phyloP scores from a whole-genome alignment of 139 green algal genomes.

The Penium margaritaceum region DNA sequence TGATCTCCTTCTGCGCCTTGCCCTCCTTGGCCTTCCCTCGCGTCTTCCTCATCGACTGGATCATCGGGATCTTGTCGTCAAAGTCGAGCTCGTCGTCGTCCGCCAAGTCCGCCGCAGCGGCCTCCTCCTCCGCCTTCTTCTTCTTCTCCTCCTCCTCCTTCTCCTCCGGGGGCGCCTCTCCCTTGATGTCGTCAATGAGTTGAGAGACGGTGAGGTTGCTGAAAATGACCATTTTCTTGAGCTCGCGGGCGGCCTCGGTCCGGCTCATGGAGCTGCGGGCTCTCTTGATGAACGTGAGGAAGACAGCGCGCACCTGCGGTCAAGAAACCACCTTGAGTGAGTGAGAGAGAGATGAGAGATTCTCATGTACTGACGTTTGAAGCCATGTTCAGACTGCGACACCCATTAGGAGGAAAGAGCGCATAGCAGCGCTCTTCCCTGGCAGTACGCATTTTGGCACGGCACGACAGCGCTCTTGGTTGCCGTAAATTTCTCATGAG shows the following conservation, averaged over 20 bases:
- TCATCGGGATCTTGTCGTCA: constrained; percentile 49
- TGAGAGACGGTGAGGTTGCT: constrained; percentile 77
- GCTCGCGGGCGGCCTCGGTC: constrained; percentile 64
- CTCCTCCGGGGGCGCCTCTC: too few species aligned
- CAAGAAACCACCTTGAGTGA: too few species aligned
- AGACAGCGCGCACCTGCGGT: constrained; percentile 43
- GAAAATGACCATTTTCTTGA: constrained; percentile 92
- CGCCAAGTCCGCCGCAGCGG: too few species aligned
- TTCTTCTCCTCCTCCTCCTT: neutral
- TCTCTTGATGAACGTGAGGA: constrained; percentile 60
- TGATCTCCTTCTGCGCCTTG: constrained; percentile 87
- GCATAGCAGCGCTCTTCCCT: too few species aligned
- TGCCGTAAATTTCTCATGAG: too few species aligned
- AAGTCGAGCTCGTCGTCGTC: constrained; percentile 46
- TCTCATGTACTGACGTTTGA: too few species aligned
- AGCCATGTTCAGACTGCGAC: too few species aligned
- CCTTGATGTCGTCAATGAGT: constrained; percentile 71
- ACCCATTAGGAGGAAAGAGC: too few species aligned
- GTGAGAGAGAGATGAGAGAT: too few species aligned
- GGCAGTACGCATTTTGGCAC: too few species aligned
- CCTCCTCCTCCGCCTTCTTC: constrained; percentile 40
- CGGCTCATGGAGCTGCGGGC: constrained; percentile 56
- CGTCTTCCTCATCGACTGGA: constrained; percentile 35
- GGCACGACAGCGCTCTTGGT: too few species aligned
- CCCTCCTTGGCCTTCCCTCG: constrained; percentile 25